Percentiles rank a stretch among this genome's conserved stretches.
phyloP scores from a whole-genome alignment of 345 rosid genomes.

The Limnanthes douglasii region DNA sequence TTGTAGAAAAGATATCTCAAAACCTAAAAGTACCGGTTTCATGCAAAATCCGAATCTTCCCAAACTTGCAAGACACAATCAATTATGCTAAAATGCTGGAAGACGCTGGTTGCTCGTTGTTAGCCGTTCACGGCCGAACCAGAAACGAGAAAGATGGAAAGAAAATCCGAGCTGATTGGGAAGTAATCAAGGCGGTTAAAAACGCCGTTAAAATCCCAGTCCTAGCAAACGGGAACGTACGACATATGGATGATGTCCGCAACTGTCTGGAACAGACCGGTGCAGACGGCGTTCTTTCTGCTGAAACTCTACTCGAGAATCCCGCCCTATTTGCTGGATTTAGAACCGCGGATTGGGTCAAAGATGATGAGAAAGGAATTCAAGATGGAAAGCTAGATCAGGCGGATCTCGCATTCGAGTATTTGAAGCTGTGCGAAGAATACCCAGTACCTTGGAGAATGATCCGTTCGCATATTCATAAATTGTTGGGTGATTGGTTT shows the following conservation, averaged over 20 bases:
- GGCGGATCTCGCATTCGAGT: conserved; percentile 55
- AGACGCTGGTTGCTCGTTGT: conserved; percentile 84
- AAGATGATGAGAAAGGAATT: conserved; percentile 12
- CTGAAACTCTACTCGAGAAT: conserved; percentile 87
- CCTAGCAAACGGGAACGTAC: conserved; percentile 83
- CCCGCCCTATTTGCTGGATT: conserved; percentile 87
- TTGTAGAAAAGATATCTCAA: conserved; percentile 57
- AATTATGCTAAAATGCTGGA: conserved; percentile 82
- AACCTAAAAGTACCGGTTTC: conserved; percentile 72
- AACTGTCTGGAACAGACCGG: conserved; percentile 59
- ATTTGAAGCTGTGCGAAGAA: conserved; percentile 69
- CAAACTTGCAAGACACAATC: conserved; percentile 57
- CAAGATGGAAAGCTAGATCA: conserved; percentile 58
- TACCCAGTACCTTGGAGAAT: conserved; percentile 95
- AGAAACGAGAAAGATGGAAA: conserved; percentile 82
- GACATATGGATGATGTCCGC: conserved; percentile 66
- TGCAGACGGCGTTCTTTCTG: conserved; percentile 88
- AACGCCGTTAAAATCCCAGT: conserved; percentile 58
- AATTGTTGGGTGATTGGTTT: conserved; percentile 87
- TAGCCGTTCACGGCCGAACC: conserved; percentile 90
- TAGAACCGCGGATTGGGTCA: conserved; percentile 50
- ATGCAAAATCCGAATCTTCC: conserved; percentile 80
- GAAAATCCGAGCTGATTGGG: conserved; percentile 74
- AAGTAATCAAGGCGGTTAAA: conserved; percentile 72
- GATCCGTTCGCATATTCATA: conserved; percentile 79